Conservation (phyloP, 352 stramenopile species). For the Elongisporangium prolatum region DNA sequence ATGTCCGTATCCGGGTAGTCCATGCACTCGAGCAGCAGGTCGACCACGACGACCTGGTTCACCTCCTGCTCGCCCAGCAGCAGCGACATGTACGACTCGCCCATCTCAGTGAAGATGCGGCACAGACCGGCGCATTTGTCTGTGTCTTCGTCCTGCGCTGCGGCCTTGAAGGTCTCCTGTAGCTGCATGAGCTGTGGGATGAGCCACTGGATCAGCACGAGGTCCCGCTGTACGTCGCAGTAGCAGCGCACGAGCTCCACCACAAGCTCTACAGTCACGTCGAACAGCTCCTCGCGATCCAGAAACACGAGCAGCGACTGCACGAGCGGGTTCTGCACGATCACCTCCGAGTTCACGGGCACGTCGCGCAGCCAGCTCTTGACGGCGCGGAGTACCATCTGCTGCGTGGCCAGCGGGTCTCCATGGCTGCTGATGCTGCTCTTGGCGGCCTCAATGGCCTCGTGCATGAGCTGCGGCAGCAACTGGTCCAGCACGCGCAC, state of each 20-base stretch:
- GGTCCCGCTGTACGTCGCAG: conserved; percentile 35
- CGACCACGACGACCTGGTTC: conserved; percentile 60
- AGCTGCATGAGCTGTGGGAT: conserved; percentile 71
- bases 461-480: conserved; percentile 75
- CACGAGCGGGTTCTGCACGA: conserved; percentile 62
- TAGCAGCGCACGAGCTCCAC: conserved; percentile 76
- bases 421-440: conserved; percentile 1
- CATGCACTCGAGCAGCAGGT: conserved; percentile 88
- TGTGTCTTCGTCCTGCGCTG: conserved; percentile 55
- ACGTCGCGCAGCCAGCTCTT: conserved; percentile 63
- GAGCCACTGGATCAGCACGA: conserved; percentile 69
- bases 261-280: conserved; percentile 75
- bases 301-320: conserved; percentile 66
- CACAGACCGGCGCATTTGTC: conserved; percentile 77
- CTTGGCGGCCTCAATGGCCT: conserved; percentile 22
- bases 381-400: conserved; percentile 52
- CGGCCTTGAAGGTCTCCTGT: conserved; percentile 39
- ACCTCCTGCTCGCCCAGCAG: conserved; percentile 59
- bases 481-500: conserved; percentile 48
- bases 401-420: conserved; percentile 34
- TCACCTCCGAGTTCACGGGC: conserved; percentile 27
- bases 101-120: conserved; percentile 89
- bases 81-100: conserved; percentile 79
- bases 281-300: conserved; percentile 74
- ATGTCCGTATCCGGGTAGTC: conserved; percentile 73